Conservation (phyloP, 441 rosid species). For the Lagerstroemia fauriei region DNA sequence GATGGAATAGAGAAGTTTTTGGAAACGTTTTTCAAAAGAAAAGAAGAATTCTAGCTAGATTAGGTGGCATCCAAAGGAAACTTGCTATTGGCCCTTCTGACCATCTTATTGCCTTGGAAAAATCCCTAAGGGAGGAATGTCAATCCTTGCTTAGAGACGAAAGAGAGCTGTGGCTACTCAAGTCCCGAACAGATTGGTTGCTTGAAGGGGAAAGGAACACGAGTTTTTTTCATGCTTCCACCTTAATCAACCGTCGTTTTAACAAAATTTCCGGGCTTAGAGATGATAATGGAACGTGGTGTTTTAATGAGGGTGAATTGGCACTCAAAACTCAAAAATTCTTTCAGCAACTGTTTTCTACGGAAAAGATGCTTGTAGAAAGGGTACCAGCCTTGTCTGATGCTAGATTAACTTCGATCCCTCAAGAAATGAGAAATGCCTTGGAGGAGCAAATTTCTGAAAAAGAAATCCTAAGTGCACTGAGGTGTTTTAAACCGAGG, state of each 20-base stretch:
- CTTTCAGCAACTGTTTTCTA: too few species aligned
- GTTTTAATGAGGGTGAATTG: too few species aligned
- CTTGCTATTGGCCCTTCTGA: not conserved
- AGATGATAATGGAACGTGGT: not conserved
- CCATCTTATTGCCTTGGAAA: not conserved
- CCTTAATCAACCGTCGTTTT: not conserved
- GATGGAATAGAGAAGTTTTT: not conserved
- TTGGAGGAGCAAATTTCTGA: too few species aligned
- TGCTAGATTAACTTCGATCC: too few species aligned
- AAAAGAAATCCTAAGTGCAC: too few species aligned
- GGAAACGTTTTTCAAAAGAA: not conserved
- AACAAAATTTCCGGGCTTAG: not conserved
- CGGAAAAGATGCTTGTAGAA: too few species aligned
- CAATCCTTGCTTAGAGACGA: not conserved
- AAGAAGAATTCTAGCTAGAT: not conserved
- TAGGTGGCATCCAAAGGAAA: not conserved
- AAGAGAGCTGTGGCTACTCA: not conserved
- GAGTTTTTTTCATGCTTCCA: not conserved
- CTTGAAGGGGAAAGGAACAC: not conserved
- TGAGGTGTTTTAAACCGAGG: too few species aligned
- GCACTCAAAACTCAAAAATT: too few species aligned
- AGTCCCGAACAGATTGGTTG: not conserved
- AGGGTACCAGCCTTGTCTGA: too few species aligned
- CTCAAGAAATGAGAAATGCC: too few species aligned
- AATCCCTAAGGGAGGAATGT: not conserved